Evolutionary conservation across 2,329 filamentous ascomycete species (phyloP).

Genomic region (Xylaria digitata): DNA sequence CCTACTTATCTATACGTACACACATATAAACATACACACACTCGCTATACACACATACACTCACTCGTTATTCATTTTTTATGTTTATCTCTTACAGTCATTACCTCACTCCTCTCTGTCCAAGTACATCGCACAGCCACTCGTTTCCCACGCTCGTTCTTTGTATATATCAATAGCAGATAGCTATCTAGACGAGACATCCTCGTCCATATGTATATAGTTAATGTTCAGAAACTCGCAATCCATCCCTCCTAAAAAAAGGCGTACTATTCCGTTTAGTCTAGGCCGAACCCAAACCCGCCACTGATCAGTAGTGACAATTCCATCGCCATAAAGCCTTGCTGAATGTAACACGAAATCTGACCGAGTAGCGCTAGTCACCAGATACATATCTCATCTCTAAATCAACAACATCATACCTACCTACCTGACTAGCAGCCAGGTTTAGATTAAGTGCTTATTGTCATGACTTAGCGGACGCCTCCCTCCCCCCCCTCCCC

Average conservation of each 20-base stretch:
- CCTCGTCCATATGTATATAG: conserved; percentile 26
- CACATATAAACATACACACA: not conserved
- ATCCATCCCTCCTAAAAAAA: not conserved
- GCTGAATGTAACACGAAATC: too few relatives aligned
- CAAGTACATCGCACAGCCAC: not conserved
- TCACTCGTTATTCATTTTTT: not conserved
- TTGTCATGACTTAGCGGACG: too few relatives aligned
- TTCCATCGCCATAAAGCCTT: not conserved
- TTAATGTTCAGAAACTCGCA: not conserved
- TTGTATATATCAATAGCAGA: conserved; percentile 4
- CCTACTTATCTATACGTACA: conserved; percentile 2
- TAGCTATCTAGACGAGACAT: not conserved
- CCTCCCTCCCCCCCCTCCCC: not conserved
- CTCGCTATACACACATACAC: not conserved
- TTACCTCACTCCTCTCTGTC: not conserved
- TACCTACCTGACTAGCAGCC: too few relatives aligned
- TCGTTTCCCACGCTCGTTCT: conserved; percentile 14
- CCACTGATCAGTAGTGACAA: not conserved
- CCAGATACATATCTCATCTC: too few relatives aligned
- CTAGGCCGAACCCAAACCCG: too few relatives aligned
- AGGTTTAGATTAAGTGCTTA: too few relatives aligned
- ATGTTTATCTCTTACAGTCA: not conserved
- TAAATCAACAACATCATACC: too few relatives aligned
- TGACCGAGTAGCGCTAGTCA: too few relatives aligned
- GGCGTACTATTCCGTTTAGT: not conserved